Percentiles rank a stretch among this genome's conserved stretches.
Evolutionary conservation across 208 protist genomes (phyloP).

Genomic region (Borovskyia barvae): DNA sequence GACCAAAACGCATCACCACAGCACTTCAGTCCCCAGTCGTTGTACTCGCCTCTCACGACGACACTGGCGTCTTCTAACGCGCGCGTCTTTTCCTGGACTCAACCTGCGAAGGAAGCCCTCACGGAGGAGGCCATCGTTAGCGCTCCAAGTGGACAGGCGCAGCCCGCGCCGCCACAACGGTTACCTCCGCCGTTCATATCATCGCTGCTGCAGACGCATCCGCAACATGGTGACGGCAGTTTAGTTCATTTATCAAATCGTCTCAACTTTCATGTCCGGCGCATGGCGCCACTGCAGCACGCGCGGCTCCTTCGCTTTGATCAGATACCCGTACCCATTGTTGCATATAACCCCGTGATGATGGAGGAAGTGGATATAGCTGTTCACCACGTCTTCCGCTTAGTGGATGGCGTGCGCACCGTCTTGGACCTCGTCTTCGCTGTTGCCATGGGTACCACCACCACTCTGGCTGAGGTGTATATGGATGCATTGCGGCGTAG

Average conservation of each 20-base stretch:
- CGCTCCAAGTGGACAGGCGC: too few species aligned
- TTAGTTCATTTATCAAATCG: slow-evolving; percentile 53
- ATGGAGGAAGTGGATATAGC: slow-evolving; percentile 69
- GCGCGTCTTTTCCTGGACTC: too few species aligned
- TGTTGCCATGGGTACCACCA: slow-evolving; percentile 44
- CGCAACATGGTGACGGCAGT: slow-evolving; percentile 22
- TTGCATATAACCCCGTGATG: slow-evolving; percentile 26
- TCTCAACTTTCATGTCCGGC: slow-evolving; percentile 52
- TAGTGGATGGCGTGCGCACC: slow-evolving; percentile 65
- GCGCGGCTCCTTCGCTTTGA: slow-evolving; percentile 41
- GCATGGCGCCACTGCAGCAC: slow-evolving; percentile 52
- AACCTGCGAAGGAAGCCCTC: too few species aligned
- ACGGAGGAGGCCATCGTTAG: too few species aligned
- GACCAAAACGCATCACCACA: too few species aligned
- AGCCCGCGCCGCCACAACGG: too few species aligned
- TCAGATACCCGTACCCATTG: slow-evolving; percentile 59
- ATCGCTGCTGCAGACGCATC: not conserved
- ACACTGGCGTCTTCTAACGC: too few species aligned
- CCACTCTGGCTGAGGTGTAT: slow-evolving; percentile 45
- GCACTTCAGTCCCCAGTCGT: not conserved
- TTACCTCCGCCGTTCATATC: not conserved
- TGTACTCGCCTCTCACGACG: not conserved
- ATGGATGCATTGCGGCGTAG: slow-evolving; percentile 25
- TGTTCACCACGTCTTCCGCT: slow-evolving; percentile 53
- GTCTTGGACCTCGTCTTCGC: slow-evolving; percentile 65